phyloP scores from a whole-genome alignment of 2,329 filamentous ascomycete genomes.

The Metarhizium guizhouense region DNA sequence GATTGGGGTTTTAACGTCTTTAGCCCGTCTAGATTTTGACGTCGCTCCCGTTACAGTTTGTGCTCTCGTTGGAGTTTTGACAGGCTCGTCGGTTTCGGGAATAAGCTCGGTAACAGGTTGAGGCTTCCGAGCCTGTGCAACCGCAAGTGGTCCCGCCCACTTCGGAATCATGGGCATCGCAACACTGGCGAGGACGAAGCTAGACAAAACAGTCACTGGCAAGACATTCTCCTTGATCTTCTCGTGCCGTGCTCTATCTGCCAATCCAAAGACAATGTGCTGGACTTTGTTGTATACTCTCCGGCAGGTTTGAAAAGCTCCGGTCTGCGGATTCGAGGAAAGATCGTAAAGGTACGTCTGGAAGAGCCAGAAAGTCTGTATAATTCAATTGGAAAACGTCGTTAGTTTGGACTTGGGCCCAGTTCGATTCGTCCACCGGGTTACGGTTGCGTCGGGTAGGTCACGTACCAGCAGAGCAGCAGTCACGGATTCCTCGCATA shows the following conservation, averaged over 20 bases:
- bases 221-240: conserved; percentile 76
- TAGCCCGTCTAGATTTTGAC: conserved; percentile 39
- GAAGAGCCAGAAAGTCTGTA: conserved; percentile 81
- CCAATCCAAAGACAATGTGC: conserved; percentile 73
- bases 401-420: conserved; percentile 12
- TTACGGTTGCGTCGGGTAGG: conserved; percentile 3
- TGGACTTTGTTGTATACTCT: conserved; percentile 84
- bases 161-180: conserved; percentile 66
- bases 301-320: conserved; percentile 72
- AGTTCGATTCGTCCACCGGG: not conserved
- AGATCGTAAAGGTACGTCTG: conserved; percentile 83
- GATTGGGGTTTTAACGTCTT: conserved; percentile 38
- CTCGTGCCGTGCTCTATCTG: conserved; percentile 59
- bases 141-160: conserved; percentile 71
- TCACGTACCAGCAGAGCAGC: conserved; percentile 66
- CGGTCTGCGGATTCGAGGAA: conserved; percentile 62
- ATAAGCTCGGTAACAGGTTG: conserved; percentile 30
- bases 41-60: conserved; percentile 53
- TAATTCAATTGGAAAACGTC: not conserved
- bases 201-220: conserved; percentile 72
- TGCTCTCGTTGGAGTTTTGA: conserved; percentile 50
- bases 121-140: conserved; percentile 73
- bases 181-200: conserved; percentile 69
- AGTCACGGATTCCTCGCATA: conserved; percentile 82
- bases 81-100: conserved; percentile 25